A percentile compares a stretch with the other conserved stretches of the same genome.
These are phyloP conservation scores for Leishmania arabica DNA, from an alignment of 208 protist species.

Conservation along the genomic window DNA sequence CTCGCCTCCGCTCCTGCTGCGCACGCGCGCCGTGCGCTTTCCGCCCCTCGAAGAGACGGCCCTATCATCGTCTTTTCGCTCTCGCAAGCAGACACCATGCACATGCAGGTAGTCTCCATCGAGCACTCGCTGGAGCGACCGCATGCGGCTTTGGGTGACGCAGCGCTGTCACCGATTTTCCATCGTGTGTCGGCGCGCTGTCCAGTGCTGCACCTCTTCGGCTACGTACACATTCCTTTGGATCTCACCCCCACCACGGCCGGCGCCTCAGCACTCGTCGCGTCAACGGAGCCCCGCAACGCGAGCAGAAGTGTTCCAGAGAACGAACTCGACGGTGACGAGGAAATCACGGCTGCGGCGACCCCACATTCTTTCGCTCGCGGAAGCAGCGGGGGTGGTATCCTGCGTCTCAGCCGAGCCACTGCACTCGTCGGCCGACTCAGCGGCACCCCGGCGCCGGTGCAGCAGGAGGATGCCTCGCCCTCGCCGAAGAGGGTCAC, in stretches of 20 bases:
- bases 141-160: slow-evolving; percentile 63
- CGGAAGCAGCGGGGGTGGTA: background rate
- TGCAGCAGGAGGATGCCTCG: background rate
- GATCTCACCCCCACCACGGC: background rate
- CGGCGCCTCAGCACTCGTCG: background rate
- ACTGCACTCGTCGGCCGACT: background rate
- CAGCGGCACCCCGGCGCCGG: background rate
- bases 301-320: background rate
- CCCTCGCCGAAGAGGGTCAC: background rate
- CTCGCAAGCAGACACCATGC: slow-evolving; percentile 33
- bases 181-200: slow-evolving; percentile 56
- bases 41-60: background rate
- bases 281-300: background rate
- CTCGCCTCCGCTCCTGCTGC: background rate
- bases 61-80: background rate
- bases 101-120: slow-evolving; percentile 60
- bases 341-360: background rate
- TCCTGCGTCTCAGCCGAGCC: background rate
- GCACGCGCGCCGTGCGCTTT: background rate
- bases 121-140: slow-evolving; percentile 54
- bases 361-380: background rate
- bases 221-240: slow-evolving; percentile 43
- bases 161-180: slow-evolving; percentile 51
- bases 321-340: background rate
- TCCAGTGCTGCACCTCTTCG: slow-evolving; percentile 80